Base-by-base conservation (phyloP, 768 basidiomycete genomes). In the Saitozyma podzolica region DNA sequence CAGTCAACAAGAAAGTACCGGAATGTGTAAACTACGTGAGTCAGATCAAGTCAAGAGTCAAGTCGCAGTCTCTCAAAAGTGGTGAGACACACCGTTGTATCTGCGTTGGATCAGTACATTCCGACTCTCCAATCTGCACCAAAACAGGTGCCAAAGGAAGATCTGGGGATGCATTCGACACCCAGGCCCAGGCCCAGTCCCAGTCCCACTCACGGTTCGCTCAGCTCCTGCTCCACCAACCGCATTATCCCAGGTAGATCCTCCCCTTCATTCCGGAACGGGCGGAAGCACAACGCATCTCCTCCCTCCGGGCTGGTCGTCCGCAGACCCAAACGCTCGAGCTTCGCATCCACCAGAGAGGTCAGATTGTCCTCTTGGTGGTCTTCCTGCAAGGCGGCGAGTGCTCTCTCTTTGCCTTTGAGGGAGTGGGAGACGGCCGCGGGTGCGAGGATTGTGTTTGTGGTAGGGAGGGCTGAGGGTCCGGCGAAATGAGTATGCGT, bases 1-100 rank as follows among this genome's bases (percentile, higher is more conserved):
- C 96, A 99, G 70, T 93, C 90, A 76, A 92, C 87, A 8, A 99
- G 85, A 78, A 99, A 99, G 79, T 99, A 97, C 1, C 94, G 88
- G 72, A 93, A 97, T 0, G 94, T 97, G 81, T 95, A 97, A 14
- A 74, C 78, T 77, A 37, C 10, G n/a, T 43, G 6, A 2, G 41
- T 50, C 53, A 55, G 43, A 14, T 57, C 43, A 29, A 29, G 29
- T 29, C 29, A 29, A 5, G 29, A 5, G 29, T 29, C 29, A 29
- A 29, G 29, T 29, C 29, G 2, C 29, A 29, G 29, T 5, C 2
- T 5, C 2, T 29, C 29, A 5, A 29, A 29, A 29, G 29, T 29
- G 29, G 29, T 29, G 29, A 2, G 37, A 55, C 40, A 17, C 20
- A 40, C 41, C 40, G 6, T 43, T 56, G 20, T 58, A 20, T 37